A percentile compares a stretch with the other conserved stretches of the same genome.
These are phyloP conservation scores for Epichloe typhina DNA, from an alignment of 2,329 filamentous ascomycete species.

Conservation along the genomic window DNA sequence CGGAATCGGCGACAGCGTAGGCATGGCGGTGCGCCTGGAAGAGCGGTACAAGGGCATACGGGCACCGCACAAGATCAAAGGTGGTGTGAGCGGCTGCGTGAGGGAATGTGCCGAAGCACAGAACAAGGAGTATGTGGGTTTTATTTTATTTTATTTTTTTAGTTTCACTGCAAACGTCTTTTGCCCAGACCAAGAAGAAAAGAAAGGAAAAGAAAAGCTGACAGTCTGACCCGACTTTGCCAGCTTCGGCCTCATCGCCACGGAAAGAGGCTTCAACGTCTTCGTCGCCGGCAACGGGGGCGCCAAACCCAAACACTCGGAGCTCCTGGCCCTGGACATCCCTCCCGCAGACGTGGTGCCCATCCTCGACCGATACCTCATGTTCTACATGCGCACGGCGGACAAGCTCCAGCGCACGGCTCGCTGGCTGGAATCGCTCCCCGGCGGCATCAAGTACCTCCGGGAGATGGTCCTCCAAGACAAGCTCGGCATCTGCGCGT, in stretches of 20 bases:
- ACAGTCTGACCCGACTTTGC: not conserved
- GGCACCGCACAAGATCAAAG: conserved; percentile 84
- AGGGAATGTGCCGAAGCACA: conserved; percentile 86
- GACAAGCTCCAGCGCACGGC: conserved; percentile 84
- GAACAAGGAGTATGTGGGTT: conserved; percentile 60
- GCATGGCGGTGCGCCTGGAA: conserved; percentile 77
- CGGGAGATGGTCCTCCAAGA: conserved; percentile 73
- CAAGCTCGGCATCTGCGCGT: conserved; percentile 71
- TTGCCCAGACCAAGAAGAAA: not conserved
- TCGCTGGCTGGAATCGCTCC: conserved; percentile 72
- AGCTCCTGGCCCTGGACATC: conserved; percentile 77
- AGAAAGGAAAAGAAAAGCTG: not conserved
- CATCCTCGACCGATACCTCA: conserved; percentile 77
- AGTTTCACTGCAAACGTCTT: not conserved
- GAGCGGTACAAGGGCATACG: conserved; percentile 87
- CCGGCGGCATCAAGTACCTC: conserved; percentile 73
- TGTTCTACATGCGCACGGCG: conserved; percentile 88
- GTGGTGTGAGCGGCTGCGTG: conserved; percentile 82
- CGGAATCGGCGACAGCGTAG: conserved; percentile 79
- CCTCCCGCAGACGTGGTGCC: conserved; percentile 69
- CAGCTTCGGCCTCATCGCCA: conserved; percentile 80
- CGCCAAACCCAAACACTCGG: conserved; percentile 68
- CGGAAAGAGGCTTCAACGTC: conserved; percentile 87
- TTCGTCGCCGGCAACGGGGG: conserved; percentile 85
- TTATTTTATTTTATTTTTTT: no score